phyloP scores from a whole-genome alignment of 2,329 filamentous ascomycete species.

The Fusarium tricinctum region DNA sequence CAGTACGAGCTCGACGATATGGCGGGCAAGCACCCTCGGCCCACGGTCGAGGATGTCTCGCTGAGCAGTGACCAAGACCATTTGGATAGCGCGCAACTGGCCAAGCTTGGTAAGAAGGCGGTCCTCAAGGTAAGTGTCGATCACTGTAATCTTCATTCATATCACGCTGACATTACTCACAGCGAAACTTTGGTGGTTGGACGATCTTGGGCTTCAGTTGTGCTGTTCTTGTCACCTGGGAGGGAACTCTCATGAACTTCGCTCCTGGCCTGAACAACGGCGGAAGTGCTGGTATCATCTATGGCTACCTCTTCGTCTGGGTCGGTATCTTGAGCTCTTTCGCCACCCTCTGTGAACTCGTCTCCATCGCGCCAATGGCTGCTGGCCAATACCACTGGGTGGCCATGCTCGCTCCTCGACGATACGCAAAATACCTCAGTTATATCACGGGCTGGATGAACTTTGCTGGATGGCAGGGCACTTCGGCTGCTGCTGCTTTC shows the following conservation, averaged over 20 bases:
- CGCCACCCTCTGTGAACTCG: conserved; percentile 44
- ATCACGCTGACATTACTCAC: background rate
- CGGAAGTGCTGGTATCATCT: conserved; percentile 58
- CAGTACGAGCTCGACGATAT: conserved; percentile 26
- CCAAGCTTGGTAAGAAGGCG: conserved; percentile 25
- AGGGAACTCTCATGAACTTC: conserved; percentile 49
- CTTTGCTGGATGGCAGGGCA: conserved; percentile 48
- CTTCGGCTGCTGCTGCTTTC: conserved; percentile 42
- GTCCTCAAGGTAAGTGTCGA: conserved; percentile 10
- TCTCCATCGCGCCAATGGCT: conserved; percentile 44
- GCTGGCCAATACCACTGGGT: conserved; percentile 48
- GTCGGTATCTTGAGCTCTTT: conserved; percentile 55
- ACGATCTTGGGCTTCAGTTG: conserved; percentile 49
- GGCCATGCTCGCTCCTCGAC: conserved; percentile 43
- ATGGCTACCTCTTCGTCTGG: conserved; percentile 67
- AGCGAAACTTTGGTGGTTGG: conserved; percentile 47
- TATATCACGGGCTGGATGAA: conserved; percentile 49
- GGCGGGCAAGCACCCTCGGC: conserved; percentile 21
- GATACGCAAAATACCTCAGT: conserved; percentile 51
- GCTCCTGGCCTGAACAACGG: conserved; percentile 46
- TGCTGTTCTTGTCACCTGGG: conserved; percentile 49
- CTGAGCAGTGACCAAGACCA: conserved; percentile 38
- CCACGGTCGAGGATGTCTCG: conserved; percentile 11
- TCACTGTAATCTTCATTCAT: rapidly evolving
- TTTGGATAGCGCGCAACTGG: conserved; percentile 42